A percentile compares a stretch with the other conserved stretches of the same genome.
Conservation (phyloP, 345 rosid genomes). For the Rubroshorea leprosula region DNA sequence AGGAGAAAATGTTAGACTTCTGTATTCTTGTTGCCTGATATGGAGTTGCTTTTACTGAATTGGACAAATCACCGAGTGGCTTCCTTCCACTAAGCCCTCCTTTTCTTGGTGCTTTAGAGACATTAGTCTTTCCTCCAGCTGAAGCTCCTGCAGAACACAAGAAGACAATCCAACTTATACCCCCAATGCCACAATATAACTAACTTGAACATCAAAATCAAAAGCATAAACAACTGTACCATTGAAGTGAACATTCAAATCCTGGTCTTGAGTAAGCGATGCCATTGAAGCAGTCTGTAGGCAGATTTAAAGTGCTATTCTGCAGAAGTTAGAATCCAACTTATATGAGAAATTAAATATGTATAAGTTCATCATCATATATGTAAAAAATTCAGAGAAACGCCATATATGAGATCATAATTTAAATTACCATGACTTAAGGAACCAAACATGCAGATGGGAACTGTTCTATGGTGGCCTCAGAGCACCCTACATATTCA, state of each 20-base stretch:
- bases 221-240: neutral
- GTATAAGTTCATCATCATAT: neutral
- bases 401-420: neutral
- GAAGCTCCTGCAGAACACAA: neutral
- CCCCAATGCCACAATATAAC: neutral
- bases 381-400: neutral
- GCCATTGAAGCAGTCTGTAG: slow-evolving; percentile 26
- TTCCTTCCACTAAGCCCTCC: slow-evolving; percentile 44
- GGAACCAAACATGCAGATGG: no score
- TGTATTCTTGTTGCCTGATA: slow-evolving; percentile 33
- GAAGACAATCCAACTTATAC: neutral
- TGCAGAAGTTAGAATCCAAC: neutral
- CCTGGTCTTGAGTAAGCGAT: slow-evolving; percentile 36
- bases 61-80: slow-evolving; percentile 62
- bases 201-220: neutral
- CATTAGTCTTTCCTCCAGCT: slow-evolving; percentile 21
- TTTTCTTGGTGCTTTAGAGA: slow-evolving; percentile 15
- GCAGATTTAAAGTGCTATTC: neutral
- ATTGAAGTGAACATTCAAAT: slow-evolving; percentile 24
- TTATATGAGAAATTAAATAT: neutral
- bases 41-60: slow-evolving; percentile 34
- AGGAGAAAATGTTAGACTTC: slow-evolving; percentile 18
- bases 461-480: no score
- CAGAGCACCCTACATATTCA: no score
- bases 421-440: neutral